Percentiles rank a stretch among this genome's conserved stretches.
These are phyloP conservation scores for Podosphaera leucotricha DNA, from an alignment of 2,329 filamentous ascomycete genomes.

Conservation along the genomic window DNA sequence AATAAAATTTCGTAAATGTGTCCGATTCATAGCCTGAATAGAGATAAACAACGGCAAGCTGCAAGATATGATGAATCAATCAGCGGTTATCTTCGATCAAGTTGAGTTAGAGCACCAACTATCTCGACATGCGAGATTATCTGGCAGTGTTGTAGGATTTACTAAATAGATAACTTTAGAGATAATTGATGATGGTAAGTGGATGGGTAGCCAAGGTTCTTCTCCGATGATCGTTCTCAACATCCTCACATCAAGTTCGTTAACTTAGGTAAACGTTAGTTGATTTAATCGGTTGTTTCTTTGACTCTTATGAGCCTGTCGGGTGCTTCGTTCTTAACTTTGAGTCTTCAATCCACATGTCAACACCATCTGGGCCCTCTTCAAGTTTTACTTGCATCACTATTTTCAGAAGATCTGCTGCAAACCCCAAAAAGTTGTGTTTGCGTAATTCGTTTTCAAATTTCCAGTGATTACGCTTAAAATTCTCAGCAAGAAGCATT, in stretches of 20 bases:
- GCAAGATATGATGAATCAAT: no score
- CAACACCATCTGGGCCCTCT: constrained; percentile 40
- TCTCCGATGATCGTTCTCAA: constrained; percentile 6
- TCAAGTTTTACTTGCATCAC: constrained; percentile 55
- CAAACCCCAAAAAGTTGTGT: constrained; percentile 94
- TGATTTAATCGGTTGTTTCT: background rate
- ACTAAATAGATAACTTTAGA: no score
- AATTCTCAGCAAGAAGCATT: constrained; percentile 52
- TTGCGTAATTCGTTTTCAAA: constrained; percentile 84
- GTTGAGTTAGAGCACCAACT: no score
- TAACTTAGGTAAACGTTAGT: background rate
- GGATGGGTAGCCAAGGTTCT: no score
- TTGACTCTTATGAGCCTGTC: constrained; percentile 2
- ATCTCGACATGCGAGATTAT: no score
- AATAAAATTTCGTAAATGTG: no score
- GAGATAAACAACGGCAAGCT: no score
- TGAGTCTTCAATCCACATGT: constrained; percentile 48
- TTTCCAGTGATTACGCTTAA: constrained; percentile 66
- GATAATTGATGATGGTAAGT: no score
- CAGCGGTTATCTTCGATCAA: no score
- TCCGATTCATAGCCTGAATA: no score
- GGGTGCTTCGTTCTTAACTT: constrained; percentile 28
- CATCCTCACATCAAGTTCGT: constrained; percentile 7
- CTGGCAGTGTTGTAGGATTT: no score
- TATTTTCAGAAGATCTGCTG: constrained; percentile 69